Evolutionary conservation across 2,329 filamentous ascomycete genomes (phyloP).

Genomic region (Aspergillus fischeri): DNA sequence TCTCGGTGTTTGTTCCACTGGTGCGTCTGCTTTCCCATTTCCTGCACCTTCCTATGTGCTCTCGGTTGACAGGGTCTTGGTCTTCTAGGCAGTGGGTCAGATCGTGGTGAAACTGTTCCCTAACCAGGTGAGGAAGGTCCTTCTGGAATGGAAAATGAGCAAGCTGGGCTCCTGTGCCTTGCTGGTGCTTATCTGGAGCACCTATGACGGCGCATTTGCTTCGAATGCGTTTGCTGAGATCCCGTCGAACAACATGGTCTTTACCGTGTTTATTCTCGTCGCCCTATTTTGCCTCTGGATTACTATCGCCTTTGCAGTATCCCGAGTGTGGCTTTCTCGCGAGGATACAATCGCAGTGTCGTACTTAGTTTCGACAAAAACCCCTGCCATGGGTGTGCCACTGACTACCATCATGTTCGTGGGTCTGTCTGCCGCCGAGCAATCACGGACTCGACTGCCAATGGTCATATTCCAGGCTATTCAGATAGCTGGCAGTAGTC

Average conservation of each 20-base stretch:
- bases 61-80: neutral
- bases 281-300: constrained; percentile 58
- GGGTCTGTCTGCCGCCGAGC: constrained; percentile 50
- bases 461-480: constrained; percentile 54
- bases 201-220: constrained; percentile 62
- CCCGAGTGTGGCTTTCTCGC: constrained; percentile 47
- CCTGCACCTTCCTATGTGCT: neutral
- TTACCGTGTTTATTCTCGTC: constrained; percentile 63
- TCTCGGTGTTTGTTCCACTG: constrained; percentile 60
- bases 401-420: constrained; percentile 61
- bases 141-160: constrained; percentile 40
- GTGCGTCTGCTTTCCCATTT: constrained; percentile 4
- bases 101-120: constrained; percentile 49
- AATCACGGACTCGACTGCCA: constrained; percentile 60
- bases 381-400: constrained; percentile 61
- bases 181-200: constrained; percentile 53
- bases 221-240: constrained; percentile 50
- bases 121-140: constrained; percentile 47
- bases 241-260: constrained; percentile 35
- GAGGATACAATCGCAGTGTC: constrained; percentile 61
- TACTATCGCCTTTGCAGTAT: constrained; percentile 52
- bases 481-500: constrained; percentile 40
- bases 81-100: constrained; percentile 48
- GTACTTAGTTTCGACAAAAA: constrained; percentile 65
- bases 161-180: constrained; percentile 30